Conservation (phyloP, 371 early-diverging fungal species). For the Syncephalastrum sp. region DNA sequence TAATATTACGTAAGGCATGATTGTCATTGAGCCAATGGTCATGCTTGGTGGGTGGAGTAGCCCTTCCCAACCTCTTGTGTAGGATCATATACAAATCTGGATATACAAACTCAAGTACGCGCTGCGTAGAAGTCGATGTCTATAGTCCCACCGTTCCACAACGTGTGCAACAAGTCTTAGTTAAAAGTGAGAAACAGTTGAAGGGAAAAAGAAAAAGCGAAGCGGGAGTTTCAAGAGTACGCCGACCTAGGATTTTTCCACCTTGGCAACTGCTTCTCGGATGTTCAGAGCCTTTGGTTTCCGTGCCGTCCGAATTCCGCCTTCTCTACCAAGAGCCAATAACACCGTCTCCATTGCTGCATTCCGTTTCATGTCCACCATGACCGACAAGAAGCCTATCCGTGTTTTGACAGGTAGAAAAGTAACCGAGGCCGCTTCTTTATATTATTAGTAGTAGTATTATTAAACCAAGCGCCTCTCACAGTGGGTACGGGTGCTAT, state of each 20-base stretch:
- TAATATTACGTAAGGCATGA: too few relatives aligned
- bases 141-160: too few relatives aligned
- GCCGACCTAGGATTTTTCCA: not conserved
- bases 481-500: constrained; percentile 81
- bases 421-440: not conserved
- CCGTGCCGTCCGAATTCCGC: not conserved
- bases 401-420: constrained; percentile 18
- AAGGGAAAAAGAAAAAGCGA: constrained; percentile 1
- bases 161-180: too few relatives aligned
- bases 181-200: too few relatives aligned
- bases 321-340: not conserved
- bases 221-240: not conserved
- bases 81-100: too few relatives aligned
- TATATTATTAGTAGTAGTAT: not conserved
- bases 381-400: constrained; percentile 1
- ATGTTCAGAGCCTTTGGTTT: not conserved
- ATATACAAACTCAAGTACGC: too few relatives aligned
- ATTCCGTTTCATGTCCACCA: not conserved
- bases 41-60: too few relatives aligned
- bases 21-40: too few relatives aligned
- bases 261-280: not conserved
- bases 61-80: too few relatives aligned
- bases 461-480: not conserved
- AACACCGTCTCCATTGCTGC: not conserved
- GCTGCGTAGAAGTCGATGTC: too few relatives aligned